Evolutionary conservation across 345 rosid species (phyloP).

Genomic region (Triadica sebifera): DNA sequence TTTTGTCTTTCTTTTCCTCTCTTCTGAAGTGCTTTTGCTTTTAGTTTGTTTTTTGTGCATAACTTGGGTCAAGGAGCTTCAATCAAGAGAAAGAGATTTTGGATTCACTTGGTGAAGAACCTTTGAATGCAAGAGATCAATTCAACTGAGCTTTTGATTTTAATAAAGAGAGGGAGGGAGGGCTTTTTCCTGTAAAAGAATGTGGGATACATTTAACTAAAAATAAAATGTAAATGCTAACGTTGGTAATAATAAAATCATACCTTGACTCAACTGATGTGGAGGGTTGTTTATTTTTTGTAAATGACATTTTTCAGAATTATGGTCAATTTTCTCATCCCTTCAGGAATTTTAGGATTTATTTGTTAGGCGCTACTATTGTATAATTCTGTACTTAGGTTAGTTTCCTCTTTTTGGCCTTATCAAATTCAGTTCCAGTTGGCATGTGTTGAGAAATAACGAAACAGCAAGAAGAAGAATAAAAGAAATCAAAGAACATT

Average conservation of each 20-base stretch:
- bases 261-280: not conserved
- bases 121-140: too few species aligned
- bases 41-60: not conserved
- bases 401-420: not conserved
- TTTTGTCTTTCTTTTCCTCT: not conserved
- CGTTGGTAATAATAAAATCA: not conserved
- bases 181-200: not conserved
- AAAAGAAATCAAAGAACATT: too few species aligned
- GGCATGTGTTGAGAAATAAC: too few species aligned
- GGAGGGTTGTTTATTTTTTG: not conserved
- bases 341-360: not conserved
- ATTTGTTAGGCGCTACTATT: not conserved
- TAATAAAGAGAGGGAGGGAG: too few species aligned
- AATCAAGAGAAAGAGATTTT: not conserved
- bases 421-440: not conserved
- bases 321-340: not conserved
- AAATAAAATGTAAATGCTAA: not conserved
- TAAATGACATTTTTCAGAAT: not conserved
- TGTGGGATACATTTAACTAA: not conserved
- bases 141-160: too few species aligned
- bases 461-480: too few species aligned
- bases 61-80: not conserved
- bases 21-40: not conserved
- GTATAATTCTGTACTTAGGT: not conserved
- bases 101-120: too few species aligned